Evolutionary conservation across 371 early-diverging fungal species (phyloP).

Genomic region (Mortierella sp.): DNA sequence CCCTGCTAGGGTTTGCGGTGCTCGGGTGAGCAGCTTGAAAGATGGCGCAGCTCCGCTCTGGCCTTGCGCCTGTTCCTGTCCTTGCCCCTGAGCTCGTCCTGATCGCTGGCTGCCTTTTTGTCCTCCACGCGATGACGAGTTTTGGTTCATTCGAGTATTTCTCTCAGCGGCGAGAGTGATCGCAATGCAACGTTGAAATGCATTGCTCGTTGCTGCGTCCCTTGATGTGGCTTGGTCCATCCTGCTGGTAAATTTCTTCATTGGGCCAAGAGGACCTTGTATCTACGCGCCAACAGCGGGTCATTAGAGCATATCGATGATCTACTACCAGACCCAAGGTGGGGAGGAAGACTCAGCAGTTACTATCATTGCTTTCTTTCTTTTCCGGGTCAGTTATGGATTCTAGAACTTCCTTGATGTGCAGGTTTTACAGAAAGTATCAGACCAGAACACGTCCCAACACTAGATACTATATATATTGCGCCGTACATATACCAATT

Average conservation of each 20-base stretch:
- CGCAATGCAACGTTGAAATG: neutral
- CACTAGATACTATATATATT: too few relatives aligned
- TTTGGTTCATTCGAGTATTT: conserved; percentile 29
- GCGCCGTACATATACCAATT: neutral
- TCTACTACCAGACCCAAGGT: neutral
- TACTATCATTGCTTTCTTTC: neutral
- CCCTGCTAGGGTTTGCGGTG: conserved; percentile 8
- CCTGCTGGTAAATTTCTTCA: too few relatives aligned
- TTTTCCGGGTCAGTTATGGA: conserved; percentile 1
- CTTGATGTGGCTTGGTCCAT: neutral
- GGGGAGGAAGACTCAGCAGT: neutral
- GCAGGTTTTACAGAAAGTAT: neutral
- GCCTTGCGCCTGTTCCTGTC: conserved; percentile 16
- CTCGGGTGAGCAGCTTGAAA: conserved; percentile 33
- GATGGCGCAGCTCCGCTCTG: conserved; percentile 29
- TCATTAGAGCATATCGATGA: neutral
- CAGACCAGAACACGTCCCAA: neutral
- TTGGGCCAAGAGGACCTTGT: too few relatives aligned
- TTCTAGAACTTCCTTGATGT: neutral
- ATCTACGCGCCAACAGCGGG: too few relatives aligned
- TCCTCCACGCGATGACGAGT: conserved; percentile 31
- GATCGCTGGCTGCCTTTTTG: conserved; percentile 9
- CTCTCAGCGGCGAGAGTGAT: neutral
- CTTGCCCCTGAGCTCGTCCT: conserved; percentile 23
- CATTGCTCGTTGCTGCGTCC: neutral